These are phyloP conservation scores for Apiotrichum sp. DNA, from an alignment of 1,284 basidiomycete genomes.

Conservation along the genomic window DNA sequence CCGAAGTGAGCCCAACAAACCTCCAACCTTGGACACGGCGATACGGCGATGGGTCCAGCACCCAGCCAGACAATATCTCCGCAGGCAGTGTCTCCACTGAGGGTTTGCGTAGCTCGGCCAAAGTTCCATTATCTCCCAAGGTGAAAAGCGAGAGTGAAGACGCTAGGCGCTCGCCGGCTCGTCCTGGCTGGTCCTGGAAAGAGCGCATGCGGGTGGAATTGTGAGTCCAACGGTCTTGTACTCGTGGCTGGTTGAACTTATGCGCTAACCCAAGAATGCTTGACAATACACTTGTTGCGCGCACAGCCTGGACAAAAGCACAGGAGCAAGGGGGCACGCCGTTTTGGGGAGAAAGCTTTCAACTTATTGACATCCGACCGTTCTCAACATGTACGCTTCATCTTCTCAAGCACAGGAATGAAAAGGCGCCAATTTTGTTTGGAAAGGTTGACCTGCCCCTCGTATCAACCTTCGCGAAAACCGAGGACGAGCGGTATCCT, in stretches of 20 bases:
- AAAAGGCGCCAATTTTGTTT: constrained; percentile 14
- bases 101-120: background rate
- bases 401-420: constrained; percentile 6
- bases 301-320: constrained; percentile 25
- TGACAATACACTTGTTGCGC: constrained; percentile 19
- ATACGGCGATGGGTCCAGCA: constrained; percentile 5
- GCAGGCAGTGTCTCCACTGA: background rate
- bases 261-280: constrained; percentile 9
- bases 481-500: constrained; percentile 28
- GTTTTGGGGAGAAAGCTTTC: constrained; percentile 30
- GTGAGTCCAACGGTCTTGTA: constrained; percentile 10
- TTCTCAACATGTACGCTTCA: constrained; percentile 24
- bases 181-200: constrained; percentile 21
- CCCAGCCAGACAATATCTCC: background rate
- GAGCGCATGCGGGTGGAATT: constrained; percentile 23
- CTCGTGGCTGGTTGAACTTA: no score
- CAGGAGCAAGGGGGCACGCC: constrained; percentile 15
- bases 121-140: background rate
- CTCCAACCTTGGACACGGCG: constrained; percentile 1
- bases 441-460: constrained; percentile 24
- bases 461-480: constrained; percentile 16
- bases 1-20: constrained; percentile 9
- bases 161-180: background rate
- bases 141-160: background rate
- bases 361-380: constrained; percentile 16